Conservation (phyloP, 352 stramenopile genomes). For the Globisporangium rhizosaccharum region DNA sequence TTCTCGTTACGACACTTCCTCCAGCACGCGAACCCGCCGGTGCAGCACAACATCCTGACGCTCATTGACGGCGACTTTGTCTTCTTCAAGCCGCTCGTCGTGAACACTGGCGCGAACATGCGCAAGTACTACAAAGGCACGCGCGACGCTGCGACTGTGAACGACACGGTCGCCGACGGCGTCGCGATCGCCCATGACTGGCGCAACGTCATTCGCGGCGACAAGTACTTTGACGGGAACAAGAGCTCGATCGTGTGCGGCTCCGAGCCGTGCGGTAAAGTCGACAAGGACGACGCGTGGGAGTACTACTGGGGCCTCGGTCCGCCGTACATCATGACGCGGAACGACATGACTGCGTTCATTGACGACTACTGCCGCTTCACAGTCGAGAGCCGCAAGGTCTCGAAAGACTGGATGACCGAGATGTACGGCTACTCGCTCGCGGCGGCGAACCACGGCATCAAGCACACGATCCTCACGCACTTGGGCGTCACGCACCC, state of each 20-base stretch:
- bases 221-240: slow-evolving; percentile 6
- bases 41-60: slow-evolving; percentile 24
- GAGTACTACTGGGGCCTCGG: slow-evolving; percentile 24
- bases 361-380: slow-evolving; percentile 27
- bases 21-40: slow-evolving; percentile 29
- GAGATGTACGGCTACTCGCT: slow-evolving; percentile 29
- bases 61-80: slow-evolving; percentile 16
- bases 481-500: slow-evolving; percentile 22
- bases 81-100: slow-evolving; percentile 21
- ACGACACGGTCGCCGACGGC: slow-evolving; percentile 17
- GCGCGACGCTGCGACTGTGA: slow-evolving; percentile 8
- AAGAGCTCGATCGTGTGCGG: slow-evolving; percentile 13
- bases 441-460: slow-evolving; percentile 21
- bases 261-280: slow-evolving; percentile 8
- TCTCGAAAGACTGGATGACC: slow-evolving; percentile 21
- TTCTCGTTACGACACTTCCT: slow-evolving; percentile 50
- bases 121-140: slow-evolving; percentile 19
- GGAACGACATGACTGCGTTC: slow-evolving; percentile 15
- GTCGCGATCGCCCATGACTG: slow-evolving; percentile 21
- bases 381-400: slow-evolving; percentile 13
- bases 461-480: slow-evolving; percentile 26
- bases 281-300: slow-evolving; percentile 10
- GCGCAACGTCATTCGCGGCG: slow-evolving; percentile 7
- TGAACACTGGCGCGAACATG: slow-evolving; percentile 18
- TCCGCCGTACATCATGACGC: slow-evolving; percentile 36